These are phyloP conservation scores for Rhodotorula sp. DNA, from an alignment of 1,284 basidiomycete species.

Conservation along the genomic window DNA sequence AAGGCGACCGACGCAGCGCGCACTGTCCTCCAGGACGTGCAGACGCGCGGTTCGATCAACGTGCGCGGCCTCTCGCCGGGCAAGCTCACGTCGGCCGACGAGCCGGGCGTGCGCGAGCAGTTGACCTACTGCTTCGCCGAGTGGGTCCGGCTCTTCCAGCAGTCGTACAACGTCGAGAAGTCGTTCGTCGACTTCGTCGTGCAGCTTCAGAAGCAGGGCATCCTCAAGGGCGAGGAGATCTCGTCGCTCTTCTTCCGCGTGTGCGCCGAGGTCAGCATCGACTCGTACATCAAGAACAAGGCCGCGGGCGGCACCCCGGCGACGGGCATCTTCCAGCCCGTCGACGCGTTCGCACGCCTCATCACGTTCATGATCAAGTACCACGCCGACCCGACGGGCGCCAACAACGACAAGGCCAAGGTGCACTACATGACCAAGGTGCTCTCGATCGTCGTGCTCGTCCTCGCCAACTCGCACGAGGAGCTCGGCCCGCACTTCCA, in stretches of 20 bases:
- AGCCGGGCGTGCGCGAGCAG: conserved; percentile 53
- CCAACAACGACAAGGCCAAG: conserved; percentile 89
- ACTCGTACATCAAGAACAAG: conserved; percentile 84
- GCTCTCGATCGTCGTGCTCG: conserved; percentile 92
- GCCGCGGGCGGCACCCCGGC: conserved; percentile 72
- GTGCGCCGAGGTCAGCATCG: conserved; percentile 91
- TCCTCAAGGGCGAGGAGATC: conserved; percentile 92
- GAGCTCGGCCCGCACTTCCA: conserved; percentile 88
- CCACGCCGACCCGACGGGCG: conserved; percentile 82
- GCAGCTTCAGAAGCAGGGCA: conserved; percentile 91
- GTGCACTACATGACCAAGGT: conserved; percentile 98
- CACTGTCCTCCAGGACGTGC: conserved; percentile 42
- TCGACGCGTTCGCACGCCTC: conserved; percentile 92
- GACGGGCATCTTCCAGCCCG: conserved; percentile 74
- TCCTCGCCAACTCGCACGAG: conserved; percentile 92
- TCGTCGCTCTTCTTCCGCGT: conserved; percentile 98
- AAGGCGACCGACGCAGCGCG: conserved; percentile 72
- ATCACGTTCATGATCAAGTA: conserved; percentile 99
- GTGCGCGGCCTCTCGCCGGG: conserved; percentile 22
- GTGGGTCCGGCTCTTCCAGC: conserved; percentile 94
- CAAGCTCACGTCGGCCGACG: conserved; percentile 24
- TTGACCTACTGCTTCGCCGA: conserved; percentile 64
- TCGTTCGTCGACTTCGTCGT: conserved; percentile 97
- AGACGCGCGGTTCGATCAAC: conserved; percentile 24
- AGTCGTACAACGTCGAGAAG: conserved; percentile 81